These are phyloP conservation scores for Phaffia australis DNA, from an alignment of 768 basidiomycete genomes.

Conservation along the genomic window DNA sequence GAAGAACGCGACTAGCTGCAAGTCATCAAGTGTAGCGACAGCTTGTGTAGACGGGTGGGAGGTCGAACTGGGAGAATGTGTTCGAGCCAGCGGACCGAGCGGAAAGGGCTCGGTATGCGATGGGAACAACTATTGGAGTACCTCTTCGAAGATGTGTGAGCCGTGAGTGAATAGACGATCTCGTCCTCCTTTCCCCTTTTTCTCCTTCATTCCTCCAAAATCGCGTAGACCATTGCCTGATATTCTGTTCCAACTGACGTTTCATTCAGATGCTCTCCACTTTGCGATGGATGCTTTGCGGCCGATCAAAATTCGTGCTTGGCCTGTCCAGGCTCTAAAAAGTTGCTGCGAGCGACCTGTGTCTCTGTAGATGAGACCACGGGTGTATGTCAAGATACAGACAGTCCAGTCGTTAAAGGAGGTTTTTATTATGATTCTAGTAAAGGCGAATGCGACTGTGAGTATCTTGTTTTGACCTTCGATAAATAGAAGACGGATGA, in stretches of 20 bases:
- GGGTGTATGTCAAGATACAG: conserved; percentile 50
- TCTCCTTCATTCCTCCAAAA: conserved; percentile 40
- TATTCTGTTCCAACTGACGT: conserved; percentile 40
- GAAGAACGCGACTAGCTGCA: conserved; percentile 2
- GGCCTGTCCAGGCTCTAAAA: conserved; percentile 54
- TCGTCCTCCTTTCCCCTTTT: conserved; percentile 31
- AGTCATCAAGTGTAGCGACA: conserved; percentile 4
- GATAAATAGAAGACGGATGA: no score
- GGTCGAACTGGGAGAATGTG: conserved; percentile 17
- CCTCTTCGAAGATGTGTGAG: background rate
- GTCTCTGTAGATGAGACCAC: conserved; percentile 50
- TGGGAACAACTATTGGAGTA: conserved; percentile 18
- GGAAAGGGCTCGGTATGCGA: conserved; percentile 21
- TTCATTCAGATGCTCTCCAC: conserved; percentile 47
- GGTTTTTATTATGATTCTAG: conserved; percentile 62
- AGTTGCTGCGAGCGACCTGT: conserved; percentile 57
- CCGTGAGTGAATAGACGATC: conserved; percentile 9
- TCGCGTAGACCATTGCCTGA: conserved; percentile 39
- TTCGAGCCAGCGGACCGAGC: conserved; percentile 16
- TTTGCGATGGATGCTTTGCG: conserved; percentile 55
- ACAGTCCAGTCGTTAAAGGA: conserved; percentile 44
- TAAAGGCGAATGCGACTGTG: conserved; percentile 75
- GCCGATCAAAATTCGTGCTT: conserved; percentile 58
- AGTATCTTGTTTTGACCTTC: conserved; percentile 35
- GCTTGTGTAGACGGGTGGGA: conserved; percentile 18